A percentile compares a stretch with the other conserved stretches of the same genome.
phyloP scores from a whole-genome alignment of 1,139 yeast genomes.

The Suhomyces maxii region DNA sequence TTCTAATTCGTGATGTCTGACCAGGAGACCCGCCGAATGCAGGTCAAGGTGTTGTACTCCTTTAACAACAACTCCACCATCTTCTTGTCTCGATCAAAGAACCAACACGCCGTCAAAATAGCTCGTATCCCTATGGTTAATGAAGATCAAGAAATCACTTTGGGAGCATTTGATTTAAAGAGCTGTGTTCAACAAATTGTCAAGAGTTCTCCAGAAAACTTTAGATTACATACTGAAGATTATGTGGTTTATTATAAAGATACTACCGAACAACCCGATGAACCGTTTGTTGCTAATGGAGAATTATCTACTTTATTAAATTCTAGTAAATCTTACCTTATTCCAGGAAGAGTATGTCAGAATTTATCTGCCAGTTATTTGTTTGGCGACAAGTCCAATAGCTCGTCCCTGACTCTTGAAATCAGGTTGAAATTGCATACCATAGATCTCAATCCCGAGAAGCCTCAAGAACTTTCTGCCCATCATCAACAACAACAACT shows the following conservation, averaged over 20 bases:
- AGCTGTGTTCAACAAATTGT: conserved; percentile 52
- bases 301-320: conserved; percentile 48
- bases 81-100: conserved; percentile 55
- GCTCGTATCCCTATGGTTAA: conserved; percentile 40
- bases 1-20: conserved; percentile 12
- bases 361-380: conserved; percentile 56
- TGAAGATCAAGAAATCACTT: conserved; percentile 37
- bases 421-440: conserved; percentile 59
- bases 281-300: conserved; percentile 76
- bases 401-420: conserved; percentile 60
- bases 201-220: conserved; percentile 59
- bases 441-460: conserved; percentile 24
- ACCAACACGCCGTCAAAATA: conserved; percentile 47
- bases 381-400: conserved; percentile 44
- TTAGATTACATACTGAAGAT: conserved; percentile 48
- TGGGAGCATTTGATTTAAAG: conserved; percentile 59
- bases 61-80: conserved; percentile 59
- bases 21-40: conserved; percentile 41
- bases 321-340: conserved; percentile 33
- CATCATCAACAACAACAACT: conserved; percentile 1
- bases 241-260: conserved; percentile 74
- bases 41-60: conserved; percentile 60
- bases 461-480: conserved; percentile 13
- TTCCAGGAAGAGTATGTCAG: conserved; percentile 74
- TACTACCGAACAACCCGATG: conserved; percentile 68